Base-by-base conservation (phyloP, 768 basidiomycete genomes). In the Psilocybe sp. region DNA sequence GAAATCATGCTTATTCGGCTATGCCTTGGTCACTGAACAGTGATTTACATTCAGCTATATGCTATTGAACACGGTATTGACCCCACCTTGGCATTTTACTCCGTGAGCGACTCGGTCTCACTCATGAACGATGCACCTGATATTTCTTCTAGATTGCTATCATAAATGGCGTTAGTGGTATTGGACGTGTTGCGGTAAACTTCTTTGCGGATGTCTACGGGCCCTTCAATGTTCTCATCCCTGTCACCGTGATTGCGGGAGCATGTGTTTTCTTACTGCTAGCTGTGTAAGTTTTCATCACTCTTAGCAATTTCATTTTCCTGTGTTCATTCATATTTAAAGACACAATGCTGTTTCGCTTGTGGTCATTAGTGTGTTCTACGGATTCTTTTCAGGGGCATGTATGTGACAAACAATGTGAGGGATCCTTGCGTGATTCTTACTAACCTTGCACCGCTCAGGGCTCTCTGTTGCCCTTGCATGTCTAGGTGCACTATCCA, bases 31-130 rank as follows among this genome's bases (percentile, higher is more conserved):
- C n/a, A n/a, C n/a, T n/a, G n/a, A n/a, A n/a, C 51, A 78, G 78
- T 72, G 47, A 75, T 80, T 54, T 78, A 80, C 56, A 58, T 81
- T 12, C 78, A 80, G 51, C 64, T 80, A 0, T 80, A 73, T 53
- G 65, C 76, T 2, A 64, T 74, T 13, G 48, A 68, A 28, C 73
- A 77, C 50, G 68, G 70, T 15, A 65, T 78, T 18, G 61, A 73
- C 48, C 51, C 64, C 0, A 64, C 59, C 20, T 55, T 78, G 1
- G 75, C 76, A 2, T 79, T 80, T 54, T 80, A 82, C 55, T 67
- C 73, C 2, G 79, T 79, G 46, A 34, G 71, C 59, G n/a, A n/a
- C n/a, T n/a, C n/a, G n/a, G n/a, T n/a, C n/a, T n/a, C n/a, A n/a
- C n/a, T n/a, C n/a, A n/a, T n/a, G n/a, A n/a, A n/a, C n/a, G n/a